These are phyloP conservation scores for Ehretia macrophylla DNA, from an alignment of 257 asterid genomes.

Conservation along the genomic window DNA sequence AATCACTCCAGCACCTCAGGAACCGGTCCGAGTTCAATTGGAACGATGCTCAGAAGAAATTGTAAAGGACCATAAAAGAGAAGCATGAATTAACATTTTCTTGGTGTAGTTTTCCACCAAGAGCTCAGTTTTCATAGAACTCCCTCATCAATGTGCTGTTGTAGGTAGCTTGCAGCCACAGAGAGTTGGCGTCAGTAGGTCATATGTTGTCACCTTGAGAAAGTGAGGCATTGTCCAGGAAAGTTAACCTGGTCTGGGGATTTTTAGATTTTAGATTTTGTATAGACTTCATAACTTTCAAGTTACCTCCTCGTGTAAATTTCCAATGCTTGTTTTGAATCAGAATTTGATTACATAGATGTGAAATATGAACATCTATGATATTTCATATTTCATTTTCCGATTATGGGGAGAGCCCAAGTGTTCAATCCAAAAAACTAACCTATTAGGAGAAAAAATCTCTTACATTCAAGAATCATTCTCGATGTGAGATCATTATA, in stretches of 20 bases:
- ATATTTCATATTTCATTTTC: no score
- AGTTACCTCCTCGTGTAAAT: not conserved
- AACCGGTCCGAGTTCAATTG: not conserved
- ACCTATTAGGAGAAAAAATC: no score
- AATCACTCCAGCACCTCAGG: not conserved
- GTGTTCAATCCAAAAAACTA: no score
- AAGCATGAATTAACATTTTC: not conserved
- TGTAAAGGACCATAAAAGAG: no score
- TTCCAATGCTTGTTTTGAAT: not conserved
- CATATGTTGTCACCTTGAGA: constrained; percentile 11
- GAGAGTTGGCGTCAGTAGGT: constrained; percentile 20
- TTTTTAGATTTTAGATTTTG: constrained; percentile 31
- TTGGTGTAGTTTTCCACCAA: constrained; percentile 9
- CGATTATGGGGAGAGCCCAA: no score
- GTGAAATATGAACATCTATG: no score
- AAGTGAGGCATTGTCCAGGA: constrained; percentile 12
- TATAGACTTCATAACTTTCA: constrained; percentile 5
- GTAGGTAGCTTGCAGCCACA: constrained; percentile 17
- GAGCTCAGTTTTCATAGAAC: constrained; percentile 6
- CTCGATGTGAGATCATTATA: no score
- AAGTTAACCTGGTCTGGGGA: constrained; percentile 13
- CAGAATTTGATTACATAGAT: no score
- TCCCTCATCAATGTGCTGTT: constrained; percentile 2
- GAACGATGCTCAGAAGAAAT: not conserved
- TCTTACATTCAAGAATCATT: no score